These are phyloP conservation scores for Yamadazyma diospyri DNA, from an alignment of 1,139 yeast species.

Conservation along the genomic window DNA sequence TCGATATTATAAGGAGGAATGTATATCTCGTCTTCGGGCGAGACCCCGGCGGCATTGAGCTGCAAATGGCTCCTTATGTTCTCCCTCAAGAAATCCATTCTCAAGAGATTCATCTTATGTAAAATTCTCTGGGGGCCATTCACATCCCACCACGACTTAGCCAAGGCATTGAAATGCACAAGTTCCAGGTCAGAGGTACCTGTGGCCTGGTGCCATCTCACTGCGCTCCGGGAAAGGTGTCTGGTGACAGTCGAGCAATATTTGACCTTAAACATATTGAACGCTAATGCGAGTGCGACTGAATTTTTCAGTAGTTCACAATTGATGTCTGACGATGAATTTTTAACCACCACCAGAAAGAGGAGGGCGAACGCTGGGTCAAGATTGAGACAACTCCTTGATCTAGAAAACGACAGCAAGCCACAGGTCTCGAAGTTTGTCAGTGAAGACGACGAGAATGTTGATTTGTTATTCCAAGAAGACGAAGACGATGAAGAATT, in stretches of 20 bases:
- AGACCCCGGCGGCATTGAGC: slow-evolving; percentile 36
- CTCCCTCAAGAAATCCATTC: slow-evolving; percentile 80
- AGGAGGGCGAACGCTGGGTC: slow-evolving; percentile 92
- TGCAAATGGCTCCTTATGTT: slow-evolving; percentile 49
- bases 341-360: slow-evolving; percentile 66
- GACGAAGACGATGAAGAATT: slow-evolving; percentile 90
- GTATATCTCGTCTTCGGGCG: slow-evolving; percentile 50
- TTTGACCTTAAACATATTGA: too few relatives aligned
- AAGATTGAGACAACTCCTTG: slow-evolving; percentile 67
- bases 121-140: slow-evolving; percentile 89
- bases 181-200: slow-evolving; percentile 50
- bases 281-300: too few relatives aligned
- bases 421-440: slow-evolving; percentile 23
- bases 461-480: slow-evolving; percentile 74
- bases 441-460: slow-evolving; percentile 68
- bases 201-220: slow-evolving; percentile 20
- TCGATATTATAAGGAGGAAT: slow-evolving; percentile 76
- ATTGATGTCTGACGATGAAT: slow-evolving; percentile 17
- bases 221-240: not conserved
- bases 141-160: slow-evolving; percentile 95
- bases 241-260: too few relatives aligned
- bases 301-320: slow-evolving; percentile 2
- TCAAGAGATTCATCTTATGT: slow-evolving; percentile 86
- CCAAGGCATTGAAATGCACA: slow-evolving; percentile 78
- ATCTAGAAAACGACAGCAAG: slow-evolving; percentile 51